Evolutionary conservation across 2,329 filamentous ascomycete genomes (phyloP), one percentile per base, ranked within the genome.

Genomic region (Cylindrodendrum hubeiense): DNA sequence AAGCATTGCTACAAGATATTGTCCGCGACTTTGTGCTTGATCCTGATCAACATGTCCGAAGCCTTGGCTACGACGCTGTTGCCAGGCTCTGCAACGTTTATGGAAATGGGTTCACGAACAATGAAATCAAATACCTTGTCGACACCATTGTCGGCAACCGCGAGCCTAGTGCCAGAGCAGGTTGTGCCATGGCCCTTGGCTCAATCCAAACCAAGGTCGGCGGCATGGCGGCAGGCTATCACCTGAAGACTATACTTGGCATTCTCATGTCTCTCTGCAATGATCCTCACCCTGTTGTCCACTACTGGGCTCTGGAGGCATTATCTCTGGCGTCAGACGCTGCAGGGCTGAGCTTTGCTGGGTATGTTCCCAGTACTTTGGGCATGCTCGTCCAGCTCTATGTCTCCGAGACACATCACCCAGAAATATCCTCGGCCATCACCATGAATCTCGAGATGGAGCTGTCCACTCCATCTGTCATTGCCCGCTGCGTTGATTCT

Each of bases 241-340:
- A 99, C 77, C 86, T 99, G 54, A 98, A 98, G 82, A 98, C 94
- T 2, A 98, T 99, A 53, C 87, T 98, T n/a, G 93, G 95, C 19
- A 97, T 99, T 41, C 83, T 99, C n/a, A 97, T 98, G 92, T 98
- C 96, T 8, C 86, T 99, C 10, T 95, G 94, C 78, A 97, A 95
- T 72, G 96, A 99, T 75, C 93, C 95, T 21, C 96, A 99, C 77
- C 95, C 96, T 0, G 91, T 93, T 1, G 96, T 99, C 9, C 96
- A 99, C 79, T 97, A 95, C 77, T 98, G 95, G 94, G 95, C 97
- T 3, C 84, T 99, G 47, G 94, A 98, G 77, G 95, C 94, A 10
- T 80, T 99, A 30, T 91, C 93, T 2, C 86, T 93, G 56, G 94
- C 97, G 13, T 93, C 95, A 3, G 95, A 98, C 74, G 96, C 95